Base-by-base conservation (phyloP, 257 asterid genomes). In the Thymus mandschuricus region DNA sequence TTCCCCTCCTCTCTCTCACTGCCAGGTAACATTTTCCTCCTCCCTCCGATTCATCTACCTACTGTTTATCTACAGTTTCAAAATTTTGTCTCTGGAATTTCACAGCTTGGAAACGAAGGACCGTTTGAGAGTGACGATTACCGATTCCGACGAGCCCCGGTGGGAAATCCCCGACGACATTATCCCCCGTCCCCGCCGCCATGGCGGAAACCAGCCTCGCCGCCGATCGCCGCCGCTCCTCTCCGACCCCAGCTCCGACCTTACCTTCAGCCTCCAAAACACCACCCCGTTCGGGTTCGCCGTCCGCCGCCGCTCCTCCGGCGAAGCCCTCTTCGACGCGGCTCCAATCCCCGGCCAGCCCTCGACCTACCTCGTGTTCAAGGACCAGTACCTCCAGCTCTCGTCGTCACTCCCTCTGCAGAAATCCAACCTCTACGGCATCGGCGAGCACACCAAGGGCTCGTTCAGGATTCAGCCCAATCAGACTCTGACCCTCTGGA, bases 351-450 rank as follows among this genome's bases (percentile, higher is more conserved):
- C 4, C 69, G 10, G 10, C 60, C 28, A 71, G 21, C 72, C 91
- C 58, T 33, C 80, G 60, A 75, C 87, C 0, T 78, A 71, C 81
- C 86, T 86, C 66, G 57, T 86, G 44, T 92, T 85, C 79, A 94
- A 91, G 68, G 90, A 94, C 75, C 98, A 94, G 64, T 94, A 89
- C 30, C 90, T 94, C 69, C 97, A 91, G 70, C 82, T 93, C 29
- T 91, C 96, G 5, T 89, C 98, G 1, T 77, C 90, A 0, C 78
- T 93, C 28, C 96, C 96, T 0, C 59, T 73, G 1, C 46, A 70
- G 0, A 72, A 72, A 33, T 84, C 97, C 52, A 80, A 88, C 51
- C 81, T 94, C 12, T 94, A 91, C 34, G 97, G 98, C 69, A 71
- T 94, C 1, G 97, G 98, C 10, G 97, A 94, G 81, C 98, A 94